Percentiles rank a stretch among this genome's conserved stretches.
These are phyloP conservation scores for Tripidium arundinaceum DNA, from an alignment of 202 grass and related monocot species.

Conservation along the genomic window DNA sequence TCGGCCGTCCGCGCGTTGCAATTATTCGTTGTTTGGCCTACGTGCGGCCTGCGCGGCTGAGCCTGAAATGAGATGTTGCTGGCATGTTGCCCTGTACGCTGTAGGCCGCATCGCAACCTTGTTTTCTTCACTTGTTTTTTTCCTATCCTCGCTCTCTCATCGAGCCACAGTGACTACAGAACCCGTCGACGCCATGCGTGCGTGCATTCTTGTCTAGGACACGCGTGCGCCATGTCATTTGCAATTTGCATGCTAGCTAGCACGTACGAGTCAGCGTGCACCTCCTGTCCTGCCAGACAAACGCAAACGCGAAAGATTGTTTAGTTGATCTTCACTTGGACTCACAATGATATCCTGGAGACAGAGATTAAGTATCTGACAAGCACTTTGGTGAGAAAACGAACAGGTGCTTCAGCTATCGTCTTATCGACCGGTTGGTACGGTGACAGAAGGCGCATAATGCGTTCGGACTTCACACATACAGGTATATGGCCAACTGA, in stretches of 20 bases:
- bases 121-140: neutral
- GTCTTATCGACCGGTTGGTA: neutral
- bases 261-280: neutral
- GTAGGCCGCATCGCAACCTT: neutral
- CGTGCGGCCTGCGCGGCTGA: slow-evolving; percentile 34
- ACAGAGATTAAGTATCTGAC: neutral
- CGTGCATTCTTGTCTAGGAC: neutral
- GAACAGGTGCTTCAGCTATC: neutral
- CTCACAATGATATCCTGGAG: neutral
- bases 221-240: too few species aligned
- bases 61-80: neutral
- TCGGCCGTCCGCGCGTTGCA: neutral
- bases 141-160: neutral
- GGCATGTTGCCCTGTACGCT: neutral
- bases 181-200: neutral
- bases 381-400: neutral
- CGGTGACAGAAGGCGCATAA: neutral
- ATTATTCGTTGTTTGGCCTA: slow-evolving; percentile 6
- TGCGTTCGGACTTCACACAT: neutral
- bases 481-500: neutral
- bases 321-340: neutral
- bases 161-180: too few species aligned
- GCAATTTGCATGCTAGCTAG: too few species aligned
- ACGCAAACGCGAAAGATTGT: neutral
- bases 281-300: neutral